These are phyloP conservation scores for Neofusicoccum ribis DNA, from an alignment of 2,329 filamentous ascomycete genomes.

Conservation along the genomic window DNA sequence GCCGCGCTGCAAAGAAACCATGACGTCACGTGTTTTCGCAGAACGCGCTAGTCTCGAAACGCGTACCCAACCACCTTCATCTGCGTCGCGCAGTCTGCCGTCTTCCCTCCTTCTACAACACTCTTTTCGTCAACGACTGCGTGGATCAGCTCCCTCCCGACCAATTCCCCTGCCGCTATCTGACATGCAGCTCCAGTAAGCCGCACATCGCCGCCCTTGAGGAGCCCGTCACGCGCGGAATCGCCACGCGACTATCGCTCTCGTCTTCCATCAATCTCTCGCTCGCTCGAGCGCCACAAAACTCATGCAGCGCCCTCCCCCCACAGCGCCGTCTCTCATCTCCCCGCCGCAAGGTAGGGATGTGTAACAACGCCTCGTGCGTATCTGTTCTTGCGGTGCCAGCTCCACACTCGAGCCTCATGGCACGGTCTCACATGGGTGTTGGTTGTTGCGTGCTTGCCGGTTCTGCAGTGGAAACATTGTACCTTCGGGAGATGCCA, in stretches of 20 bases:
- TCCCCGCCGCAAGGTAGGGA: constrained; percentile 59
- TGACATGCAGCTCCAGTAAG: neutral
- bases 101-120: constrained; percentile 6
- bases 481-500: constrained; percentile 25
- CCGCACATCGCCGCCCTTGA: constrained; percentile 25
- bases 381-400: constrained; percentile 33
- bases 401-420: constrained; percentile 64
- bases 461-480: constrained; percentile 40
- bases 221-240: constrained; percentile 31
- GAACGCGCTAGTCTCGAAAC: constrained; percentile 21
- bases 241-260: constrained; percentile 24
- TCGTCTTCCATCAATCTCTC: constrained; percentile 32
- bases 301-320: constrained; percentile 69
- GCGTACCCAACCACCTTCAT: constrained; percentile 6
- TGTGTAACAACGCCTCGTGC: constrained; percentile 53
- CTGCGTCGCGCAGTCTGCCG: neutral
- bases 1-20: neutral
- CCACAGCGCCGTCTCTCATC: constrained; percentile 72
- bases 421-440: constrained; percentile 56
- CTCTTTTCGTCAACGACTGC: constrained; percentile 15
- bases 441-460: constrained; percentile 31
- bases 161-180: neutral
- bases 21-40: constrained; percentile 15
- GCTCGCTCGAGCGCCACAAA: constrained; percentile 28
- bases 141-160: neutral